phyloP scores from a whole-genome alignment of 495 filamentous ascomycete genomes.

The Aspergillus wentii region DNA sequence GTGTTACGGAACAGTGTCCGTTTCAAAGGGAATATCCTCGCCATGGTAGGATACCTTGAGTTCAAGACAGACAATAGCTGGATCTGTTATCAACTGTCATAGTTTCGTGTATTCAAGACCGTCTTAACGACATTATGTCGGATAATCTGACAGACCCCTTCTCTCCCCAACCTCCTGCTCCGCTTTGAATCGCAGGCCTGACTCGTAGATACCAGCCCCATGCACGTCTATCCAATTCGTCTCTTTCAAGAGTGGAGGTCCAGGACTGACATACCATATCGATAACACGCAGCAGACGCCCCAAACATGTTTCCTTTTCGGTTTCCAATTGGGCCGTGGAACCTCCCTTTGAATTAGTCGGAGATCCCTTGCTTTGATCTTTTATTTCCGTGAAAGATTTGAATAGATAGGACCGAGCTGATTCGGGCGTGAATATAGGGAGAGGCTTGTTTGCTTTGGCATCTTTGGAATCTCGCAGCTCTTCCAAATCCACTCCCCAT shows the following conservation, averaged over 20 bases:
- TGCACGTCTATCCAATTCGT: conserved; percentile 67
- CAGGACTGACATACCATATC: conserved; percentile 68
- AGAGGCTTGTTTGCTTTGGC: conserved; percentile 30
- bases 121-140: conserved; percentile 60
- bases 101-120: too few species aligned
- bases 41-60: too few species aligned
- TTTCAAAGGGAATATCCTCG: too few species aligned
- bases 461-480: too few species aligned
- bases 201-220: conserved; percentile 79
- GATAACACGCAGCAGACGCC: conserved; percentile 58
- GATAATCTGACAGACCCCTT: conserved; percentile 63
- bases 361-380: not conserved
- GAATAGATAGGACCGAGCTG: conserved; percentile 39
- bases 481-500: conserved; percentile 77
- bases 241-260: conserved; percentile 47
- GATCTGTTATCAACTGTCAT: too few species aligned
- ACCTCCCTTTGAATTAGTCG: conserved; percentile 1
- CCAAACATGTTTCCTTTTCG: conserved; percentile 63
- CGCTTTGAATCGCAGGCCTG: conserved; percentile 65
- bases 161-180: conserved; percentile 74
- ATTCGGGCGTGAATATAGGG: conserved; percentile 64
- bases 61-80: too few species aligned
- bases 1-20: too few species aligned
- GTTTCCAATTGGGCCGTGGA: conserved; percentile 33
- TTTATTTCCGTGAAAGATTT: conserved; percentile 23